Percentiles rank a stretch among this genome's conserved stretches.
Evolutionary conservation across 129 eudicot species (phyloP).

Genomic region (Centella asiatica): DNA sequence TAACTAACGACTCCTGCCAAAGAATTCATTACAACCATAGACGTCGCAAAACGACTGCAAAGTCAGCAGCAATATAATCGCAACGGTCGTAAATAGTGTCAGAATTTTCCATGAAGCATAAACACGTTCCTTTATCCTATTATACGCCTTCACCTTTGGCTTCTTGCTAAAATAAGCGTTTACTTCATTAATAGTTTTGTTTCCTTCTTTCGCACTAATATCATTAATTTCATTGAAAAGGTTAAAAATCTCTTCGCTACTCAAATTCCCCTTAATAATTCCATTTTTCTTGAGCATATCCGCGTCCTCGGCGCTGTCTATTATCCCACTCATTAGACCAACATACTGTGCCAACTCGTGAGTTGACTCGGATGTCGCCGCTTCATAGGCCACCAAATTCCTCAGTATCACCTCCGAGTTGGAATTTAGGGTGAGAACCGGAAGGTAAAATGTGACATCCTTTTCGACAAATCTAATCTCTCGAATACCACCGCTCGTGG

Average conservation of each 20-base stretch:
- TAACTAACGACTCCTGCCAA: no score
- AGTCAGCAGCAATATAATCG: constrained; percentile 27
- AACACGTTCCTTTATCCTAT: constrained; percentile 17
- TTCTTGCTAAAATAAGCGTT: constrained; percentile 24
- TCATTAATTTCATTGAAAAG: constrained; percentile 30
- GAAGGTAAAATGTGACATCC: constrained; percentile 30
- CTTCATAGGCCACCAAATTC: constrained; percentile 44
- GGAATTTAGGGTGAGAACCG: constrained; percentile 25
- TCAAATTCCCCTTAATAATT: constrained; percentile 15
- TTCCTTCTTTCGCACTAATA: constrained; percentile 11
- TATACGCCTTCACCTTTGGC: constrained; percentile 20
- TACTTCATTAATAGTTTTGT: constrained; percentile 22
- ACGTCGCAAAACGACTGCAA: no score
- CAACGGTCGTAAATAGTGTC: constrained; percentile 18
- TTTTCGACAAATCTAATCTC: constrained; percentile 20
- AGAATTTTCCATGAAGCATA: constrained; percentile 25
- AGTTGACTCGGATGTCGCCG: constrained; percentile 13
- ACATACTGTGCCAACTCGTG: constrained; percentile 14
- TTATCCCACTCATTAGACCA: constrained; percentile 38
- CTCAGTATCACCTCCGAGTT: constrained; percentile 40
- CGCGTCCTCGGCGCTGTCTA: constrained; percentile 34
- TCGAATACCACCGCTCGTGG: constrained; percentile 21
- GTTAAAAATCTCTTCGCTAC: constrained; percentile 22
- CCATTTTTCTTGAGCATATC: constrained; percentile 24
- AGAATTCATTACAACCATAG: no score